Base-by-base conservation (phyloP, 768 basidiomycete genomes). In the Artomyces pyxidatus region DNA sequence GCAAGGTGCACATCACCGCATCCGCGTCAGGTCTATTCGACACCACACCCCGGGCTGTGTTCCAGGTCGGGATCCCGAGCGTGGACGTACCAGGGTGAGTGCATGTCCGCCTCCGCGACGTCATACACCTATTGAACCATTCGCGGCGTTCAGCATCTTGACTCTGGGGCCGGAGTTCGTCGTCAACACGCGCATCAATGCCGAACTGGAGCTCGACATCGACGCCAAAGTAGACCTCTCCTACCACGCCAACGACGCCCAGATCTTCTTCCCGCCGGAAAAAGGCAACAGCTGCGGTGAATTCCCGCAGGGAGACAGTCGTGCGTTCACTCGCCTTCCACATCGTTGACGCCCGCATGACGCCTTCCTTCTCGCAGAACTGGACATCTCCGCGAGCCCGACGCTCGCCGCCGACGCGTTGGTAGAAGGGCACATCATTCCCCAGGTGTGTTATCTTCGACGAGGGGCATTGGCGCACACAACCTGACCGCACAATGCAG, bases 111-210 rank as follows among this genome's bases (percentile, higher is more conserved):
- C n/a, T n/a, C n/a, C n/a, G n/a, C n/a, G n/a, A n/a, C n/a, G n/a
- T n/a, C n/a, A n/a, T n/a, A n/a, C n/a, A n/a, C n/a, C n/a, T n/a
- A n/a, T n/a, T n/a, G n/a, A n/a, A n/a, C n/a, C n/a, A n/a, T n/a
- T n/a, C n/a, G n/a, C n/a, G n/a, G n/a, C n/a, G n/a, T n/a, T n/a
- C 29, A 74, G 75, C 4, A 66, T 78, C 40, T 54, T 78, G 25
- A 66, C 66, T 16, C 58, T 78, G 22, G 76, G 75, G 0, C 76
- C 76, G 2, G 63, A 70, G 0, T 73, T 77, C 63, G 54, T 67
- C 32, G 61, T 79, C 50, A 62, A 69, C 26, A 71, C 63, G 4
- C 32, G 60, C 25, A 53, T 59, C 1, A 49, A 38, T 4, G 61
- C 59, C 1, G 45, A 43, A 6, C 38, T 72, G n/a, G 69, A 67